Evolutionary conservation across 257 asterid species (phyloP).

Genomic region (Thymus mandschuricus): DNA sequence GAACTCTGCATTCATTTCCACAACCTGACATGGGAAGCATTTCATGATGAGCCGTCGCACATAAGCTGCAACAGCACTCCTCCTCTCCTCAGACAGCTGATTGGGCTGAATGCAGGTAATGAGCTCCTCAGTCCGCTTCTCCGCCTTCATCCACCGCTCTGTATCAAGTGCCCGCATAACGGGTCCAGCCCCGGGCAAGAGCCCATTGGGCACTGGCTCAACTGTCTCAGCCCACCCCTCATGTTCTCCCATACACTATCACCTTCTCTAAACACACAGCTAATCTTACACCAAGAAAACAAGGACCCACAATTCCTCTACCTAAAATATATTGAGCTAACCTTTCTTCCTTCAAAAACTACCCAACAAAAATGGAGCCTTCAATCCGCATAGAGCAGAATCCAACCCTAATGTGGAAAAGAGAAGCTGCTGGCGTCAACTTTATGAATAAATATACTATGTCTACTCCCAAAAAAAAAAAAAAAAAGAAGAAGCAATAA

Average conservation of each 20-base stretch:
- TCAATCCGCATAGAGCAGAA: slow-evolving; percentile 21
- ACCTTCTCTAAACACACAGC: slow-evolving; percentile 35
- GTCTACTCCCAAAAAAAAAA: background rate
- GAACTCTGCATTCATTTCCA: slow-evolving; percentile 21
- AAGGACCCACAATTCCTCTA: background rate
- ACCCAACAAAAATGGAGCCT: slow-evolving; percentile 23
- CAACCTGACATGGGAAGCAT: slow-evolving; percentile 93
- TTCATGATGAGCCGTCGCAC: slow-evolving; percentile 74
- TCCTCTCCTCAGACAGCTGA: slow-evolving; percentile 71
- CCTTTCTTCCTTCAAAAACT: slow-evolving; percentile 22
- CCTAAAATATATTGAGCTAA: slow-evolving; percentile 20
- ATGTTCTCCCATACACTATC: slow-evolving; percentile 75
- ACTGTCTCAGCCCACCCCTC: slow-evolving; percentile 67
- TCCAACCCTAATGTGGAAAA: slow-evolving; percentile 37
- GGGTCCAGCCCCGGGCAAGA: slow-evolving; percentile 61
- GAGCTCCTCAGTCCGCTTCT: slow-evolving; percentile 80
- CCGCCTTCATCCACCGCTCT: slow-evolving; percentile 79
- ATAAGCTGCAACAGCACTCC: slow-evolving; percentile 83
- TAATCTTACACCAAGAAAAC: slow-evolving; percentile 5
- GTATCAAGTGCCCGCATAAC: slow-evolving; percentile 56
- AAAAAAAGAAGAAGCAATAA: background rate
- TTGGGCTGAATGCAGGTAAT: slow-evolving; percentile 88
- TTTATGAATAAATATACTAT: slow-evolving; percentile 8
- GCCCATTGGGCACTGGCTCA: slow-evolving; percentile 73
- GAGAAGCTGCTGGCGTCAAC: slow-evolving; percentile 15